These are phyloP conservation scores for Penicillium sp. DNA, from an alignment of 2,329 filamentous ascomycete species.

Conservation along the genomic window DNA sequence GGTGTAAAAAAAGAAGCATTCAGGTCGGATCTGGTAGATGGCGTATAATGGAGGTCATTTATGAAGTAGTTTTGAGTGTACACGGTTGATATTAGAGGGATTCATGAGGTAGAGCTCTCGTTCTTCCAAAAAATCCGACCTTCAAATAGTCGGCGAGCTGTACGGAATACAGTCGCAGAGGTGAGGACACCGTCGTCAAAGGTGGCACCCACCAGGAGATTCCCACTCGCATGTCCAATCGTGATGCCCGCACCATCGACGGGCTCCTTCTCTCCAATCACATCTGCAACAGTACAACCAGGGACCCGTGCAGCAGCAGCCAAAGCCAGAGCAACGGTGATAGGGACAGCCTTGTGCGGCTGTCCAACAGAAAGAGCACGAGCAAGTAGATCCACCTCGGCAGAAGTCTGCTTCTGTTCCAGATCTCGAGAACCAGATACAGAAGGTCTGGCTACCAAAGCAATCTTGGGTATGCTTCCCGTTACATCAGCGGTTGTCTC, in stretches of 20 bases:
- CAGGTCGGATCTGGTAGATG: background rate
- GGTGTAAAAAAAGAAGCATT: background rate
- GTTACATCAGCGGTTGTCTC: conserved; percentile 42
- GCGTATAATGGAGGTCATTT: background rate
- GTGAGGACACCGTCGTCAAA: conserved; percentile 36
- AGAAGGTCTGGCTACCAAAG: conserved; percentile 44
- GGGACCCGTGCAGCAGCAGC: conserved; percentile 46
- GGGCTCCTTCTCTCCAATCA: conserved; percentile 21
- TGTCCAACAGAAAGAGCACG: conserved; percentile 53
- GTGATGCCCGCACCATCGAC: conserved; percentile 34
- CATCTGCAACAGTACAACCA: conserved; percentile 38
- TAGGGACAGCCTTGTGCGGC: conserved; percentile 53
- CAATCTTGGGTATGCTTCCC: conserved; percentile 59
- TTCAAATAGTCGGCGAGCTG: conserved; percentile 47
- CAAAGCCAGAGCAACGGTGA: conserved; percentile 52
- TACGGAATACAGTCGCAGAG: conserved; percentile 45
- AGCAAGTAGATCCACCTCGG: conserved; percentile 41
- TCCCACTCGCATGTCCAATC: conserved; percentile 47
- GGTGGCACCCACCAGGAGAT: conserved; percentile 40
- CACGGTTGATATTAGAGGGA: background rate
- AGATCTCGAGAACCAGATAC: conserved; percentile 4
- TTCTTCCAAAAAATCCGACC: conserved; percentile 43
- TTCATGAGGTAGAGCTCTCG: background rate
- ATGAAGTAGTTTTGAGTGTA: background rate
- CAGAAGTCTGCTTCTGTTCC: conserved; percentile 27